Evolutionary conservation across 331 rosid species (phyloP).

Genomic region (Malus hybrid): DNA sequence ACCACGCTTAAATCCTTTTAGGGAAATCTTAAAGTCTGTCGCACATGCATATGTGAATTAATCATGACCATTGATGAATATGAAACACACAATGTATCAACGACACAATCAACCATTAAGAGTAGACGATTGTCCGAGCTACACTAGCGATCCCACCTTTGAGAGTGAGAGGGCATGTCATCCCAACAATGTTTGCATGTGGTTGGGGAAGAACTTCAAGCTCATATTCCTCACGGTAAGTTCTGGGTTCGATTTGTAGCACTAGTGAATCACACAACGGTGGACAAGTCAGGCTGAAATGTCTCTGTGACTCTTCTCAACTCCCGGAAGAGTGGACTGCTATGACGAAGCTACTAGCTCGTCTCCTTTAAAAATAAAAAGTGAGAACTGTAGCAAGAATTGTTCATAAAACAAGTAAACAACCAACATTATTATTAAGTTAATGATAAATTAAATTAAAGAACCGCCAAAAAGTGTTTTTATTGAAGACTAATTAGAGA

Average conservation of each 20-base stretch:
- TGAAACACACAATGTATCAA: background rate
- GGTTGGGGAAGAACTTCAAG: background rate
- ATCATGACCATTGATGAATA: background rate
- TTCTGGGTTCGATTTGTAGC: too few species aligned
- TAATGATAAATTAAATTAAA: background rate
- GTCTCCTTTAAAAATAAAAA: background rate
- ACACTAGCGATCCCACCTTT: background rate
- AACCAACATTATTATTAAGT: background rate
- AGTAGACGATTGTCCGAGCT: background rate
- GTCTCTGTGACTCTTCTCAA: too few species aligned
- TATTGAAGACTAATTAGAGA: background rate
- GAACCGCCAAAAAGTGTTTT: background rate
- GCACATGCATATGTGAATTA: background rate
- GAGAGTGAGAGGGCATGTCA: background rate
- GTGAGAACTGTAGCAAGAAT: background rate
- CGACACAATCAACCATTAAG: background rate
- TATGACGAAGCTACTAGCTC: fast-evolving
- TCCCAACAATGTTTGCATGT: background rate
- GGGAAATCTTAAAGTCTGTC: background rate
- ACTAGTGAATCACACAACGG: too few species aligned
- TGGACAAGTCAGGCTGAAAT: too few species aligned
- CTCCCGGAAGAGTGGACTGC: fast-evolving
- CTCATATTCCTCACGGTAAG: too few species aligned
- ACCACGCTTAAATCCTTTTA: too few species aligned
- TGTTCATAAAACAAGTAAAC: background rate